These are phyloP conservation scores for Suhomyces prunicola DNA, from an alignment of 805 yeast species.

Conservation along the genomic window DNA sequence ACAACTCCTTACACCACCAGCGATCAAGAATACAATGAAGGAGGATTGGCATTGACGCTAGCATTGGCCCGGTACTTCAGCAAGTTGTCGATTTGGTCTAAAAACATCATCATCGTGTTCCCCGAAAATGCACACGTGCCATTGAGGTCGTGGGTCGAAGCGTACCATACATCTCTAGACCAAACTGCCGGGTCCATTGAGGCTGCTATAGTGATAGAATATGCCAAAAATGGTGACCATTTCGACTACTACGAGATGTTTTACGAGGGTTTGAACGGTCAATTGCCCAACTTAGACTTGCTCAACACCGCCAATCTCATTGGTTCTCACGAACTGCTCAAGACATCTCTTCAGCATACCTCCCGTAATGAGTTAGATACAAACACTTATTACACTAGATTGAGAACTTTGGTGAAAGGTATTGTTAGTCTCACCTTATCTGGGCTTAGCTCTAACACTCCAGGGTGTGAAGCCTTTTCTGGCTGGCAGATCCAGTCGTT, in stretches of 20 bases:
- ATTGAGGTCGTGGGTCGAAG: conserved; percentile 86
- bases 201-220: conserved; percentile 83
- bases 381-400: conserved; percentile 52
- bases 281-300: conserved; percentile 88
- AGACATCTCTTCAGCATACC: conserved; percentile 62
- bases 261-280: conserved; percentile 92
- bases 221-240: conserved; percentile 61
- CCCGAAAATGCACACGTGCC: conserved; percentile 70
- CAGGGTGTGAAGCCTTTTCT: conserved; percentile 85
- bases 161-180: conserved; percentile 82
- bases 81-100: conserved; percentile 92
- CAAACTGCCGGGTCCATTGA: conserved; percentile 92
- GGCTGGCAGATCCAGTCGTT: conserved; percentile 96
- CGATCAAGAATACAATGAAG: conserved; percentile 64
- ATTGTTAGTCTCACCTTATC: conserved; percentile 66
- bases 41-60: conserved; percentile 72
- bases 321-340: conserved; percentile 72
- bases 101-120: conserved; percentile 82
- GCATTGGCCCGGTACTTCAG: conserved; percentile 77
- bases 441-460: conserved; percentile 56
- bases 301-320: conserved; percentile 77
- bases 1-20: conserved; percentile 83
- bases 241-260: conserved; percentile 70
- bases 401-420: conserved; percentile 59
- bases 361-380: conserved; percentile 44